Percentiles rank a stretch among this genome's conserved stretches.
Evolutionary conservation across 2,329 filamentous ascomycete genomes (phyloP).

Genomic region (Triangularia setosa): DNA sequence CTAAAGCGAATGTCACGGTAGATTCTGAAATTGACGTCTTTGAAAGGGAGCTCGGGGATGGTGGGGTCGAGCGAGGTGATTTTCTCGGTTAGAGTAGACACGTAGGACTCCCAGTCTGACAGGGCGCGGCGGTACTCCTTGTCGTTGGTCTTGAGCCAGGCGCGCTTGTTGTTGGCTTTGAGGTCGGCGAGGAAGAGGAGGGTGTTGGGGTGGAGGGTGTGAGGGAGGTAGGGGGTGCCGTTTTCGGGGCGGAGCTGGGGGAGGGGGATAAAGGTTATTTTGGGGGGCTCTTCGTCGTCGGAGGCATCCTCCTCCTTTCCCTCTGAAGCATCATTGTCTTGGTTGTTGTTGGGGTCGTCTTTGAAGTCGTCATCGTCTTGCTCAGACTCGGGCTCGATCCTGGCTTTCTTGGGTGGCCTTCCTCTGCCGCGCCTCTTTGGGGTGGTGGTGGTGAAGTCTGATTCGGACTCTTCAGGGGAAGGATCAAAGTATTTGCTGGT

Average conservation of each 20-base stretch:
- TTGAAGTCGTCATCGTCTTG: conserved; percentile 18
- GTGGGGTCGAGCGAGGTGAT: conserved; percentile 72
- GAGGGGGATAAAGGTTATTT: conserved; percentile 40
- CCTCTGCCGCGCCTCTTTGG: conserved; percentile 6
- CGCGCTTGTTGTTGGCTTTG: conserved; percentile 55
- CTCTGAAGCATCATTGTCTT: conserved; percentile 23
- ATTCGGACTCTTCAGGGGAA: conserved; percentile 29
- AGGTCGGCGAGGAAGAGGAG: conserved; percentile 55
- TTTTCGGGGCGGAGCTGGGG: conserved; percentile 39
- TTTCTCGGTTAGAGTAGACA: conserved; percentile 68
- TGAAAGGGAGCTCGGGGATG: conserved; percentile 78
- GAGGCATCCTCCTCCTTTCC: conserved; percentile 26
- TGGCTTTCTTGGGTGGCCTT: conserved; percentile 13
- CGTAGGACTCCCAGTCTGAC: conserved; percentile 77
- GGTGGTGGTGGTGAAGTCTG: conserved; percentile 7
- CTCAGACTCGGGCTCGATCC: conserved; percentile 4
- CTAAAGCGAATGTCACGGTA: conserved; percentile 83
- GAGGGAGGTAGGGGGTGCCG: conserved; percentile 47
- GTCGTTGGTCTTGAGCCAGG: conserved; percentile 66
- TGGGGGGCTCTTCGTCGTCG: conserved; percentile 33
- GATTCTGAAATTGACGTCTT: conserved; percentile 84
- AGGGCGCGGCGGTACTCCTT: conserved; percentile 72
- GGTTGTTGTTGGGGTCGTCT: conserved; percentile 17
- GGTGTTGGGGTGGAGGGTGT: conserved; percentile 54
- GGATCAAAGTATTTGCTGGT: conserved; percentile 52